Percentiles rank a stretch among this genome's conserved stretches.
Conservation (phyloP, 768 basidiomycete species). For the Pleurotus pulmonarius region DNA sequence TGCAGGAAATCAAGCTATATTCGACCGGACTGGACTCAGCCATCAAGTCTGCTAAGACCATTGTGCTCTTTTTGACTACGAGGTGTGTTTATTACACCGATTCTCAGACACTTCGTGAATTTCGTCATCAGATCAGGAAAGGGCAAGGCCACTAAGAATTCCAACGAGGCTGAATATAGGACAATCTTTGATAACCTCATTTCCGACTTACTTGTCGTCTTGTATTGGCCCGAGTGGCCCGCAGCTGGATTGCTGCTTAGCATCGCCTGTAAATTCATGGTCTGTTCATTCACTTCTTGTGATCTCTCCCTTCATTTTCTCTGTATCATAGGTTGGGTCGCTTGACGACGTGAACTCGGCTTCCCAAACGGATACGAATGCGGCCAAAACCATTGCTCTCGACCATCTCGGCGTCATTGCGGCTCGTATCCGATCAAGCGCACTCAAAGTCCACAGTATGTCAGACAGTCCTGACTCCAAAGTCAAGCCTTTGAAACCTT, state of each 20-base stretch:
- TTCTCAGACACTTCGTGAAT: not conserved
- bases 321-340: constrained; percentile 58
- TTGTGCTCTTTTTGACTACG: constrained; percentile 73
- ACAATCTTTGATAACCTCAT: constrained; percentile 90
- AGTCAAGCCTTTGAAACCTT: constrained; percentile 41
- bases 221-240: constrained; percentile 98
- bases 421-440: constrained; percentile 66
- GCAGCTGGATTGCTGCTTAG: constrained; percentile 79
- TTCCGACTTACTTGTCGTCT: constrained; percentile 79
- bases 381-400: constrained; percentile 83
- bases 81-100: constrained; percentile 30
- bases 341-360: constrained; percentile 78
- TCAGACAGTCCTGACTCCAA: constrained; percentile 23
- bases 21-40: constrained; percentile 74
- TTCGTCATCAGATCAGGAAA: constrained; percentile 64
- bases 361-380: constrained; percentile 68
- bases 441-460: constrained; percentile 40
- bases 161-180: constrained; percentile 92
- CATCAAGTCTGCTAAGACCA: constrained; percentile 79
- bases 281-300: constrained; percentile 23
- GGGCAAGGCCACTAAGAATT: constrained; percentile 82
- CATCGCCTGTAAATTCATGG: constrained; percentile 85
- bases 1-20: constrained; percentile 75
- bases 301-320: not conserved
- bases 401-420: constrained; percentile 95